Evolutionary conservation across 805 yeast genomes (phyloP).

Genomic region (Torulaspora quercuum): DNA sequence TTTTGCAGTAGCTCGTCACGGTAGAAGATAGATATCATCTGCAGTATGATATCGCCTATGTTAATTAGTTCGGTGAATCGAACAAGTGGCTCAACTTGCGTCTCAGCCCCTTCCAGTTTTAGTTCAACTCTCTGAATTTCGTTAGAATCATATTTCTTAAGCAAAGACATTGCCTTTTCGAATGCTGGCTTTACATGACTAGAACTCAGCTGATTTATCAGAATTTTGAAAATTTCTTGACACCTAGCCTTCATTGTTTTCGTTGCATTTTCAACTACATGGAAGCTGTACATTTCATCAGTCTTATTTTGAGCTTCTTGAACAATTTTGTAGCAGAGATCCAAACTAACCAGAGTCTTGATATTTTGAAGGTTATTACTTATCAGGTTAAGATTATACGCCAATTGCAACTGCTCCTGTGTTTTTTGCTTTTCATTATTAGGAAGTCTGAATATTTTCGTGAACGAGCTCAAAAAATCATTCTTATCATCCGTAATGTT

Average conservation of each 20-base stretch:
- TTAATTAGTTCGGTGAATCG: slow-evolving; percentile 88
- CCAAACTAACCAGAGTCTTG: slow-evolving; percentile 73
- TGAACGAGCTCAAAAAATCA: slow-evolving; percentile 61
- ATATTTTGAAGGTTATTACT: slow-evolving; percentile 71
- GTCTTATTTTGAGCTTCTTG: slow-evolving; percentile 65
- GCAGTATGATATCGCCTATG: slow-evolving; percentile 87
- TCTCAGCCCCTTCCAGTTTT: slow-evolving; percentile 34
- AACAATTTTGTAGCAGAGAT: slow-evolving; percentile 66
- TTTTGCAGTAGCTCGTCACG: slow-evolving; percentile 68
- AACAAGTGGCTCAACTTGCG: slow-evolving; percentile 73
- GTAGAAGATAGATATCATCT: slow-evolving; percentile 87
- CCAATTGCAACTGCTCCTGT: slow-evolving; percentile 50
- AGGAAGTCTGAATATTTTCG: slow-evolving; percentile 53
- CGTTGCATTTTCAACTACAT: slow-evolving; percentile 32
- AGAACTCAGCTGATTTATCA: slow-evolving; percentile 59
- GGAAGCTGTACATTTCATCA: slow-evolving; percentile 53
- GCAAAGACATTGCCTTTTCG: slow-evolving; percentile 66
- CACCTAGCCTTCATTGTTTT: slow-evolving; percentile 35
- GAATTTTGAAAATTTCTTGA: slow-evolving; percentile 64
- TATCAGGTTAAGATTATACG: slow-evolving; percentile 76
- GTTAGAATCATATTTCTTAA: slow-evolving; percentile 68
- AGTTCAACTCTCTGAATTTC: slow-evolving; percentile 35
- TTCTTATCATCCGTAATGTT: slow-evolving; percentile 39
- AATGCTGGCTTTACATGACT: slow-evolving; percentile 85
- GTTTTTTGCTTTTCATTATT: slow-evolving; percentile 26